Conservation (phyloP, 495 filamentous ascomycete genomes). For the Neurospora tetraspora region DNA sequence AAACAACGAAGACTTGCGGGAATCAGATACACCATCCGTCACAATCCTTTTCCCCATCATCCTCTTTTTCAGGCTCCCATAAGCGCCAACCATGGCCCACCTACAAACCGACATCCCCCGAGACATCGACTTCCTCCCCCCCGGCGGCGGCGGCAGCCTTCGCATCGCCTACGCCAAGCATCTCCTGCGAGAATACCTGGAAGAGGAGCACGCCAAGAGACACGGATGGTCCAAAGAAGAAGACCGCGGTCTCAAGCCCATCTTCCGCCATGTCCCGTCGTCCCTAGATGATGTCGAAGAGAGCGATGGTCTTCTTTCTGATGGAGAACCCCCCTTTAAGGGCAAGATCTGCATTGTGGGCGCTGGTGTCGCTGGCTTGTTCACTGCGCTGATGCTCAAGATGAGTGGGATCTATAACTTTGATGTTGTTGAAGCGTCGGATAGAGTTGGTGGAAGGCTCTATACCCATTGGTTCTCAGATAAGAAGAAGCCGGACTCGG, state of each 20-base stretch:
- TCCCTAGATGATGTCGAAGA: not conserved
- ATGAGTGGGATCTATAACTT: conserved; percentile 13
- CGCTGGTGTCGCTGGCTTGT: conserved; percentile 30
- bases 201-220: not conserved
- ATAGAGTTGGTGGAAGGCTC: conserved; percentile 21
- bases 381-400: conserved; percentile 28
- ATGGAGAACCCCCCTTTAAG: too few relatives aligned
- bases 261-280: not conserved
- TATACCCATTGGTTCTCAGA: conserved; percentile 22
- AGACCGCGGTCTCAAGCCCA: not conserved
- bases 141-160: not conserved
- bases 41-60: not conserved
- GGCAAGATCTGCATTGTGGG: conserved; percentile 28
- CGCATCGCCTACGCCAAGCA: conserved; percentile 2
- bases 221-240: not conserved
- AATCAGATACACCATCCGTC: not conserved
- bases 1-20: not conserved
- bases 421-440: conserved; percentile 23
- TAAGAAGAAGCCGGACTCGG: not conserved
- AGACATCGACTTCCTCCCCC: not conserved
- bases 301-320: not conserved
- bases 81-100: not conserved
- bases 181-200: not conserved
- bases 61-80: not conserved
- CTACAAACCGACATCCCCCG: not conserved